Conservation (phyloP, 352 stramenopile genomes). For the Pythium folliculosum region DNA sequence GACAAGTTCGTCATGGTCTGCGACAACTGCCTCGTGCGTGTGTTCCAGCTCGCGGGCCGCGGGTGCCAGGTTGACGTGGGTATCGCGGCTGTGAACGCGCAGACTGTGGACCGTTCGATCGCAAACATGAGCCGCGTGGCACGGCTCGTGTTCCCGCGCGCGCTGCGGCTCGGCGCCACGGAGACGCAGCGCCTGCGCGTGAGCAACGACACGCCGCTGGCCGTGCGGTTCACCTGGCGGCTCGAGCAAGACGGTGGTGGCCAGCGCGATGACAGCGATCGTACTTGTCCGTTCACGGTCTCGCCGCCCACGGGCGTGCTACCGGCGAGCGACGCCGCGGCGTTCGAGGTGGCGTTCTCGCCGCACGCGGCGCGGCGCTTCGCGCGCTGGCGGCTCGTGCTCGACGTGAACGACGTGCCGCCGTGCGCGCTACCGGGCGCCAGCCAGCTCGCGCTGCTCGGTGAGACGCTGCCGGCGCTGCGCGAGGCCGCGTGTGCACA, state of each 20-base stretch:
- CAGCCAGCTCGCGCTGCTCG: constrained; percentile 40
- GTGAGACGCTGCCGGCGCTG: constrained; percentile 33
- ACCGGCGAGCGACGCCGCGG: constrained; percentile 32
- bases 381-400: constrained; percentile 36
- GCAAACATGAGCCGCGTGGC: constrained; percentile 49
- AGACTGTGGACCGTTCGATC: constrained; percentile 45
- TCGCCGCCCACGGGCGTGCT: constrained; percentile 46
- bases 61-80: constrained; percentile 69
- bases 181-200: constrained; percentile 48
- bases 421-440: constrained; percentile 55
- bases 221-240: constrained; percentile 58
- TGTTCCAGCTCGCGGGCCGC: constrained; percentile 67
- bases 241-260: constrained; percentile 21
- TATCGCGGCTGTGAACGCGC: constrained; percentile 46
- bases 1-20: constrained; percentile 80
- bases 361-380: constrained; percentile 26
- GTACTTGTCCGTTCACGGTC: constrained; percentile 41
- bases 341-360: constrained; percentile 54
- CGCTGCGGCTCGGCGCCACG: constrained; percentile 39
- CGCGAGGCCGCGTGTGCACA: constrained; percentile 12
- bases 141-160: constrained; percentile 47
- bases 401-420: constrained; percentile 51
- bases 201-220: constrained; percentile 67
- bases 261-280: constrained; percentile 2
- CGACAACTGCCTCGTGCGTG: constrained; percentile 79